phyloP scores from a whole-genome alignment of 345 rosid species.

The Lumnitzera littorea region DNA sequence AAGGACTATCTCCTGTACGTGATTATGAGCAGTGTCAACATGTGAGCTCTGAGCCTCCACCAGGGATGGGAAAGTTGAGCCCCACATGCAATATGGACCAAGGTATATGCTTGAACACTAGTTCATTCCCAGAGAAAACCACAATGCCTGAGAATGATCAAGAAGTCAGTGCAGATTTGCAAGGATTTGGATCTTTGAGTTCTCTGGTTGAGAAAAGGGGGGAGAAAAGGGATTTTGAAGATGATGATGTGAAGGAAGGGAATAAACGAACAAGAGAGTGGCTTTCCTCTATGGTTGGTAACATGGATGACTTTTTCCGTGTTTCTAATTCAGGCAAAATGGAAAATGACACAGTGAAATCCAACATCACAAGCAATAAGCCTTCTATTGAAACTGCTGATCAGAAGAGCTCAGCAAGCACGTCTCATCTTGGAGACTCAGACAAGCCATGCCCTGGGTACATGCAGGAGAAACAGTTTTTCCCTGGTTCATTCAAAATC shows the following conservation, averaged over 20 bases:
- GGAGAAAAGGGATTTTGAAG: slow-evolving; percentile 54
- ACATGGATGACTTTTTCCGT: slow-evolving; percentile 20
- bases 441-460: slow-evolving; percentile 27
- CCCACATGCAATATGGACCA: slow-evolving; percentile 26
- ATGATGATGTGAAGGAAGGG: slow-evolving; percentile 38
- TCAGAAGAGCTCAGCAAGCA: slow-evolving; percentile 23
- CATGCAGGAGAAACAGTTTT: slow-evolving; percentile 69
- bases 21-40: slow-evolving; percentile 24
- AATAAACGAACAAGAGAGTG: slow-evolving; percentile 65
- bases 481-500: slow-evolving; percentile 78
- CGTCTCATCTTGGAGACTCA: slow-evolving; percentile 13
- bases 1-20: slow-evolving; percentile 2
- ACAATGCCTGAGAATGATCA: slow-evolving; percentile 30
- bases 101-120: slow-evolving; percentile 47
- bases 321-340: slow-evolving; percentile 25
- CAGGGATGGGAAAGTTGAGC: slow-evolving; percentile 31
- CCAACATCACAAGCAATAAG: slow-evolving; percentile 23
- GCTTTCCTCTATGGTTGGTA: slow-evolving; percentile 39
- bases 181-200: slow-evolving; percentile 37
- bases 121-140: slow-evolving; percentile 49
- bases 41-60: slow-evolving; percentile 57
- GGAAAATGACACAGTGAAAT: slow-evolving; percentile 19
- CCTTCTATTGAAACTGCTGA: slow-evolving; percentile 12
- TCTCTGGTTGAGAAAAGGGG: slow-evolving; percentile 55
- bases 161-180: slow-evolving; percentile 30